Base-by-base conservation (phyloP, 2,329 filamentous ascomycete genomes). In the Trichoderma citrinoviride region DNA sequence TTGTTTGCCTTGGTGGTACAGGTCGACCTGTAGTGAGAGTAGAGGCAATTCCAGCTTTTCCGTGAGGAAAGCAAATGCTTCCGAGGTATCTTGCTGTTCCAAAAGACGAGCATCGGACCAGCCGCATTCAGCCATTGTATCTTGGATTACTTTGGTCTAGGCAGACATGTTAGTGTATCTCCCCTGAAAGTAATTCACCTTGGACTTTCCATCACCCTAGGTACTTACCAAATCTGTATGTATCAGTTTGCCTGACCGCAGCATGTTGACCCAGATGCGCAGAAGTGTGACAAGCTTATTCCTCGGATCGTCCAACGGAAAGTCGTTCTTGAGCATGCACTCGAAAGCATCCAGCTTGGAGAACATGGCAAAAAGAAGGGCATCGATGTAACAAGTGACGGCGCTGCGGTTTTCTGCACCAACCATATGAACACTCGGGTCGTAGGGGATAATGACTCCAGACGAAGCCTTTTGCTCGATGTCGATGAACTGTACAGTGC, bases 331-430 rank as follows among this genome's bases (percentile, higher is more conserved):
- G 40, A 97, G 82, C 83, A 98, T 96, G 55, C 90, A 92, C 76
- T 98, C 94, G 75, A 97, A 99, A 68, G 90, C 93, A 69, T 92
- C 90, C 43, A 97, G 83, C 66, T 91, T 89, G 19, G 91, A 90
- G 75, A 98, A 98, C 92, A 99, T 97, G 75, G 94, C 90, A 75
- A 97, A 98, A 1, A 99, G 83, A 23, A 98, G 80, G 0, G 94
- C 85, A 75, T 98, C 95, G 17, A 98, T 81, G 75, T 96, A 98
- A 79, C 95, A 99, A n/a, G 94, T 98, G 41, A 97, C 92, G 54
- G 86, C 87, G 50, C 89, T 84, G 54, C 93, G 84, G 73, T 99
- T 99, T 71, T 92, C 90, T 14, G 95, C 94, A 7, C 95, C 95
- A 5, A 92, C 79, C 80, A 98, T 87, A 64, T 85, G 84, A 7